These are phyloP conservation scores for Nitzschia inconspicua DNA, from an alignment of 108 stramenopile species.

Conservation along the genomic window DNA sequence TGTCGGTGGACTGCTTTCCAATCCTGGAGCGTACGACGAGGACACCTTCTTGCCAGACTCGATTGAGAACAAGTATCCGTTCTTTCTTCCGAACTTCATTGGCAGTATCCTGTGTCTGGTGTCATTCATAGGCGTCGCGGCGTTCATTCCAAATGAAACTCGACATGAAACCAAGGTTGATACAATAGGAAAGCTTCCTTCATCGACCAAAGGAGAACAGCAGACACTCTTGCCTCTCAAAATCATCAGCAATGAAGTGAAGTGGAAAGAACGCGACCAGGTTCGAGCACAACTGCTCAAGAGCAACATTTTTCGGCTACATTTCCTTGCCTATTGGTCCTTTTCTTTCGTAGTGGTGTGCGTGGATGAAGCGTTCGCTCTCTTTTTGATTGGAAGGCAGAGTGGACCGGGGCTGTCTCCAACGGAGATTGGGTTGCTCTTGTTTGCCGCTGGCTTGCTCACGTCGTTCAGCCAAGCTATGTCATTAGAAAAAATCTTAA, in stretches of 20 bases:
- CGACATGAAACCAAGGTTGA: no score
- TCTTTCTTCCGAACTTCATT: slow-evolving; percentile 29
- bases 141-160: slow-evolving; percentile 4
- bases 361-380: slow-evolving; percentile 38
- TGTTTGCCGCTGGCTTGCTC: background rate
- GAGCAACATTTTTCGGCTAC: slow-evolving; percentile 18
- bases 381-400: slow-evolving; percentile 31
- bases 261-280: background rate
- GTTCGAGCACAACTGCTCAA: slow-evolving; percentile 9
- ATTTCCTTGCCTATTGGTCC: slow-evolving; percentile 37
- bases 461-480: background rate
- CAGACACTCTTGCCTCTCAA: background rate
- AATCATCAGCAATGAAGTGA: background rate
- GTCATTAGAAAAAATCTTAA: background rate
- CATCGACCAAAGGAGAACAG: background rate
- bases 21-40: background rate
- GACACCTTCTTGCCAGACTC: no score
- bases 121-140: slow-evolving; percentile 9
- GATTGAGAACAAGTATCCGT: no score
- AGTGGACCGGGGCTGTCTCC: slow-evolving; percentile 11
- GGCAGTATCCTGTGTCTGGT: slow-evolving; percentile 22
- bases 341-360: slow-evolving; percentile 25
- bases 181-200: no score
- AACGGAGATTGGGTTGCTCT: background rate
- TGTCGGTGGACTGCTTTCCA: slow-evolving; percentile 5